Evolutionary conservation across 306 rosid genomes (phyloP).

Genomic region (Corylus americana): DNA sequence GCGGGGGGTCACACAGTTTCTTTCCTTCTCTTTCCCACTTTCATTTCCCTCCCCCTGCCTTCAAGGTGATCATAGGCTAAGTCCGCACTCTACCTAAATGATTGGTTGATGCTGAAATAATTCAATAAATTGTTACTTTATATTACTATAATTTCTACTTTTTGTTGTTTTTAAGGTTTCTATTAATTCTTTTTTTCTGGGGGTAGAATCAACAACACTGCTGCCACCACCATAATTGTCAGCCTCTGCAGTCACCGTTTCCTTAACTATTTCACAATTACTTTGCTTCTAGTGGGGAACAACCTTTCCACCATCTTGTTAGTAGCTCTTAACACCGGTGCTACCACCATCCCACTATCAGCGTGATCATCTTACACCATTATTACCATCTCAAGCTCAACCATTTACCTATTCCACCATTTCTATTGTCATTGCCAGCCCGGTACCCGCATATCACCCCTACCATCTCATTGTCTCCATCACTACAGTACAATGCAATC

Average conservation of each 20-base stretch:
- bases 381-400: background rate
- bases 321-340: background rate
- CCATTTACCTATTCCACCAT: background rate
- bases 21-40: background rate
- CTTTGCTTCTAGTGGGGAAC: background rate
- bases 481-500: background rate
- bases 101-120: background rate
- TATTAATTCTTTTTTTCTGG: background rate
- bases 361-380: background rate
- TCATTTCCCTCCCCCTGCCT: background rate
- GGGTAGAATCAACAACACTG: background rate
- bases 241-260: background rate
- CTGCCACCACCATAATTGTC: background rate
- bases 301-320: background rate
- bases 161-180: background rate
- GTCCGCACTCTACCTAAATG: background rate
- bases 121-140: background rate
- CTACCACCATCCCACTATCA: background rate
- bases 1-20: background rate
- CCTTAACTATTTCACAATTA: background rate
- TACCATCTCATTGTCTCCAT: conserved; percentile 15
- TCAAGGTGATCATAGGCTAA: background rate
- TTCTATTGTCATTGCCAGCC: background rate
- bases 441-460: background rate
- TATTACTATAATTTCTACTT: background rate